Evolutionary conservation across 768 basidiomycete genomes (phyloP), one percentile per base, ranked within the genome.

Genomic region (Mycena latifolia): DNA sequence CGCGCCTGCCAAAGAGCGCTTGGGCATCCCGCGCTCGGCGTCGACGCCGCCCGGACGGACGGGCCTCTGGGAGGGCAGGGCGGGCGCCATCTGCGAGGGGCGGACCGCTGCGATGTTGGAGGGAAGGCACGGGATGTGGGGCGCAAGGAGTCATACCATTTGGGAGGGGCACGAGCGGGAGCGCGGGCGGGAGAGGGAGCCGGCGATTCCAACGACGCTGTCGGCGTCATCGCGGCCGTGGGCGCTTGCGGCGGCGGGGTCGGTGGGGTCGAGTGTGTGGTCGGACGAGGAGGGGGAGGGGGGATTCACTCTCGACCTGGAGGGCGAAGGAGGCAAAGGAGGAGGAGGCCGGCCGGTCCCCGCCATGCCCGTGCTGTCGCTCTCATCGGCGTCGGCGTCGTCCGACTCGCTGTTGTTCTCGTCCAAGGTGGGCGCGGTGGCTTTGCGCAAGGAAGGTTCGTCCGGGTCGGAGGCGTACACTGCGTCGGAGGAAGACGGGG

Each of bases 151-250:
- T 9, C 7, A 18, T 3, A 48, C 22, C 27, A 48, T 27, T 28
- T 39, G 37, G 37, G 37, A 39, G 37, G 63, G 63, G 56, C 41
- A 39, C 24, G 28, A 43, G 31, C 33, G 8, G 14, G 20, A 43
- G 43, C 53, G 67, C 48, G 22, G 56, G 47, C 11, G 35, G 28
- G 27, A 15, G 53, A 39, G 67, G 12, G 54, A 65, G 55, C 55
- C 67, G 11, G 63, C 63, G 31, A 56, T 64, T 8, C 59, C 48
- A 12, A 29, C 54, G 59, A 61, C 67, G 47, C 47, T 69, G 28
- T 61, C 67, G 18, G 58, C 67, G 60, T 69, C 68, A 6, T 65
- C 63, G 18, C 63, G 67, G 1, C 67, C 67, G 9, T 69, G 67
- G 67, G 67, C 67, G 47, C 63, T 69, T 18, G 63, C 35, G 18